These are phyloP conservation scores for Melanogaster broomeanus DNA, from an alignment of 768 basidiomycete genomes.

Conservation along the genomic window DNA sequence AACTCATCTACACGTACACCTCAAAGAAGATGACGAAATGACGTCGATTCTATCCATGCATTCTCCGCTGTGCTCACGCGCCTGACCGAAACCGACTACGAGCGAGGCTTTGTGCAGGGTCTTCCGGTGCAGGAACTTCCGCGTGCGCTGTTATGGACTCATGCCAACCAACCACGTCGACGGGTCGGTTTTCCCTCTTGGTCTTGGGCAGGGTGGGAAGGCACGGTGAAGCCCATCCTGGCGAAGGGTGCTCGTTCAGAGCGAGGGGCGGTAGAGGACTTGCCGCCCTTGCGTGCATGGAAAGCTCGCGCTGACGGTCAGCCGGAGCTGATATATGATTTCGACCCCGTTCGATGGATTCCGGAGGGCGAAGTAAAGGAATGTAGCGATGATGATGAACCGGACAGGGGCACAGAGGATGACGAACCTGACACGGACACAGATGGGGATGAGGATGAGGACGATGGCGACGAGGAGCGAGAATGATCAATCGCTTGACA, in stretches of 20 bases:
- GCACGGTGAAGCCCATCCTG: neutral
- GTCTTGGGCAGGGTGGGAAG: slow-evolving; percentile 18
- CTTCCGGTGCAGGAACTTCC: slow-evolving; percentile 10
- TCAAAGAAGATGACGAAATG: slow-evolving; percentile 3
- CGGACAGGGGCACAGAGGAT: no score
- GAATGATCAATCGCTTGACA: no score
- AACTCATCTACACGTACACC: slow-evolving; percentile 8
- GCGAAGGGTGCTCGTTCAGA: neutral
- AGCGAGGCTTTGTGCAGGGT: slow-evolving; percentile 15
- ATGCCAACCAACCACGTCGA: neutral
- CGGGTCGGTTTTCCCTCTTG: slow-evolving; percentile 1
- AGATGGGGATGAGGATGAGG: neutral
- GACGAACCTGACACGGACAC: no score
- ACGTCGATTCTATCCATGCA: slow-evolving; percentile 13
- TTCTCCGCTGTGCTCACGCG: slow-evolving; percentile 14
- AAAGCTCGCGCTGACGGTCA: neutral
- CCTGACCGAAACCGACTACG: neutral
- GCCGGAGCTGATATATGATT: no score
- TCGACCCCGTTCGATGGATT: neutral
- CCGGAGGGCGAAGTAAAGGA: neutral
- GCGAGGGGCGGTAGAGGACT: neutral
- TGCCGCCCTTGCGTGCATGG: slow-evolving; percentile 12
- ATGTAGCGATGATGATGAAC: neutral
- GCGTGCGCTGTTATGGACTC: slow-evolving; percentile 12
- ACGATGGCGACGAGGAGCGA: neutral